Evolutionary conservation across 2,329 filamentous ascomycete species (phyloP), one percentile per base, ranked within the genome.

Genomic region (Sclerotinia borealis): DNA sequence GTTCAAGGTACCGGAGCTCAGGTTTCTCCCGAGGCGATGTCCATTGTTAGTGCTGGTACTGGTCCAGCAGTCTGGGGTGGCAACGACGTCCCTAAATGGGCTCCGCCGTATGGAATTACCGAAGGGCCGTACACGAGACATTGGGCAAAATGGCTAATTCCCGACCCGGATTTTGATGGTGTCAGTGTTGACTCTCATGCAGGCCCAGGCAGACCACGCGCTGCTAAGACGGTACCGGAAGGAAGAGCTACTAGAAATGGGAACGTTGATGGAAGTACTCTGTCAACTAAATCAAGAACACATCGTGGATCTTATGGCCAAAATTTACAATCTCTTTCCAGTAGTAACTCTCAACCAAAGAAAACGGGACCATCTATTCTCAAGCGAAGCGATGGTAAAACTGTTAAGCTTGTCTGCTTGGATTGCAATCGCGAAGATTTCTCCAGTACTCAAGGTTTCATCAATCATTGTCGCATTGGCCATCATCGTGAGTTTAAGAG

Each of bases 381-480:
- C 74, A 93, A 92, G 77, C 89, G 92, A 71, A 88, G 89, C 25
- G 93, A 98, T 76, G 91, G 91, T 63, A 83, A 91, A 73, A 87
- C 88, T 68, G 93, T 98, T 68, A 96, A 96, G 77, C 83, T 98
- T 55, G 89, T 96, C 67, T 99, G 95, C 79, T 78, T 90, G 64
- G 90, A 95, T 75, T 98, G 95, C 76, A 83, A 92, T 56, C 85
- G 93, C 67, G 91, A 92, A 75, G 91, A 97, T 75, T 98, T 98
- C 73, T 93, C 90, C 63, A 98, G 93, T 78, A 96, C 93, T 0
- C 95, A 98, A 76, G 95, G 95, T n/a, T 98, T 98, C 77, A 95
- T 99, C 79, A 99, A 99, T 74, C 95, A 99, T 75, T 98, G 93
- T 75, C 92, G 95, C 63, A 98, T 99, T 71, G 92, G 93, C 31